Base-by-base conservation (phyloP, 352 stramenopile genomes). In the Blastocystis sp. region DNA sequence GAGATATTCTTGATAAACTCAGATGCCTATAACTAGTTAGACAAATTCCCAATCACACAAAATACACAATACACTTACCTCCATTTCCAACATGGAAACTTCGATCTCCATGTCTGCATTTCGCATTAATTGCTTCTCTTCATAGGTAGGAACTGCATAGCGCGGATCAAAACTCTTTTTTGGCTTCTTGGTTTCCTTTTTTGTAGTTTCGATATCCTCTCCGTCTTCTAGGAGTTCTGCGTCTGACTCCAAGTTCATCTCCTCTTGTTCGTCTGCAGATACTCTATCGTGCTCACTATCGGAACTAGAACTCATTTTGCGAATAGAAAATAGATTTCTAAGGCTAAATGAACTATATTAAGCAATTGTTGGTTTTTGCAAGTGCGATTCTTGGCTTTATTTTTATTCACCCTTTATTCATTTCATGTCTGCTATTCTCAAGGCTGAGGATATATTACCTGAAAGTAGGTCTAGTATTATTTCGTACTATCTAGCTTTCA, bases 31-130 rank as follows among this genome's bases (percentile, higher is more conserved):
- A 68, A n/a, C 50, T 13, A 0, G 20, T 59, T 13, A 59, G 50
- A 59, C 50, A 59, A 13, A 3, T 13, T 59, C 50, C 13, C 50
- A 59, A 59, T n/a, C 7, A 37, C 6, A 81, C 24, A n/a, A 63
- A 20, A 37, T 43, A 34, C 11, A 39, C 70, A 39, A 81, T 20
- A 1, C 20, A 63, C 39, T 13, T 41, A 81, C 70, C 43, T 81
- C 70, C 70, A 81, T 13, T 41, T 81, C 70, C 43, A 81, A 43
- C 70, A 81, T 63, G 7, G 70, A 81, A 18, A 81, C 18, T 39
- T 81, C 70, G n/a, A 81, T 47, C 20, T 81, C 26, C 70, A 81
- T 81, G 26, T 81, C 70, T 30, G 70, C 70, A 63, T 81, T 47
- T 41, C 70, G 70, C 70, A 81, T 81, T 53, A 81, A 34, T 7